Percentiles rank a stretch among this genome's conserved stretches.
Evolutionary conservation across 2,329 filamentous ascomycete genomes (phyloP).

Genomic region (Colletotrichum lentis): DNA sequence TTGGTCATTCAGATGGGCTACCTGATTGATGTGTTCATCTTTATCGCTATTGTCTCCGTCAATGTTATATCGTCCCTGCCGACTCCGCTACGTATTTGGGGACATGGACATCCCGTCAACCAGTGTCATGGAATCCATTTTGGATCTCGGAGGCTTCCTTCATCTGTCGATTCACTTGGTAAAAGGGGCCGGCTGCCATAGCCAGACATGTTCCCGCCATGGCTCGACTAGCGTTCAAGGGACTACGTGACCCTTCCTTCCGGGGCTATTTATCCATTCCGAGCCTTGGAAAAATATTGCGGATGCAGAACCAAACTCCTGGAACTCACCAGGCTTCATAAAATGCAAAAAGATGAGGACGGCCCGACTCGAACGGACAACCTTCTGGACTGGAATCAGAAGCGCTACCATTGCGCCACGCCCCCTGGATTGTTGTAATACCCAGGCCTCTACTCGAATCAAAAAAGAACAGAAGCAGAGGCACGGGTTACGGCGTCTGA

Average conservation of each 20-base stretch:
- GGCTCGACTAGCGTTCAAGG: too few species aligned
- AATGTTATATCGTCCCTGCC: too few species aligned
- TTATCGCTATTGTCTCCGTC: too few species aligned
- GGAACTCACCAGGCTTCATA: background rate
- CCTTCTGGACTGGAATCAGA: constrained; percentile 38
- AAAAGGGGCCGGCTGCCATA: background rate
- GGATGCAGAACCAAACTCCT: background rate
- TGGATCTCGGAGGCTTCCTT: background rate
- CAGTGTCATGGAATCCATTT: background rate
- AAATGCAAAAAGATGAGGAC: constrained; percentile 16
- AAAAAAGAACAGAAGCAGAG: background rate
- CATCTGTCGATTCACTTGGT: background rate
- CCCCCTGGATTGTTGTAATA: background rate
- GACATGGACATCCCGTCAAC: too few species aligned
- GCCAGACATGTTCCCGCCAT: too few species aligned
- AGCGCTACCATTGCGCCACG: constrained; percentile 37
- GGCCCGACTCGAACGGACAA: constrained; percentile 34
- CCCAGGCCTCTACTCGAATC: background rate
- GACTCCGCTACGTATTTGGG: too few species aligned
- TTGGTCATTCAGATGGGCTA: too few species aligned
- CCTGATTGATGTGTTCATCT: too few species aligned
- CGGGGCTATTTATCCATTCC: too few species aligned
- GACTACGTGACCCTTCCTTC: too few species aligned
- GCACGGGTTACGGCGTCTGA: background rate
- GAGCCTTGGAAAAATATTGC: background rate